These are phyloP conservation scores for Saccharomyces pastorianus DNA, from an alignment of 1,139 yeast species.

Conservation along the genomic window DNA sequence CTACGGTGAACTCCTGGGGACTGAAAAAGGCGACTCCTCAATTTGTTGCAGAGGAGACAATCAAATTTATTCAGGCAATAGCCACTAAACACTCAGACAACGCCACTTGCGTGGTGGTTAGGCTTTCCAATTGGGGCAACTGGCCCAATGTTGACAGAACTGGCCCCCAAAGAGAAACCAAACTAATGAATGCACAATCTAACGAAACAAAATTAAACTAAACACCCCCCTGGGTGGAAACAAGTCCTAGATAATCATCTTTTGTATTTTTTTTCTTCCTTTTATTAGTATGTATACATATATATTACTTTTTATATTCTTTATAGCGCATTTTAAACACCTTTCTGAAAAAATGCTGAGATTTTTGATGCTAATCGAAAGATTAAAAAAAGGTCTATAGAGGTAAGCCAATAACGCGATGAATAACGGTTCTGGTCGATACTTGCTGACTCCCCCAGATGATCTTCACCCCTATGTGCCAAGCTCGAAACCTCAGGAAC, in stretches of 20 bases:
- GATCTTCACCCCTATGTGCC: slow-evolving; percentile 27
- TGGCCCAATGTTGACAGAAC: slow-evolving; percentile 85
- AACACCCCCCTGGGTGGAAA: not conserved
- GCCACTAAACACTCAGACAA: slow-evolving; percentile 78
- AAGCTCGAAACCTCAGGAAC: slow-evolving; percentile 3
- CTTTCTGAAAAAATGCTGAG: not conserved
- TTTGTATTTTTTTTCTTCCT: not conserved
- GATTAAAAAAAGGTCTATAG: not conserved
- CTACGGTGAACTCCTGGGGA: slow-evolving; percentile 61
- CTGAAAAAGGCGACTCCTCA: slow-evolving; percentile 73
- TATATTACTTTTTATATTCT: not conserved
- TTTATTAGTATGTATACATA: not conserved
- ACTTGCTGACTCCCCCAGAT: slow-evolving; percentile 29
- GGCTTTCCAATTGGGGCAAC: slow-evolving; percentile 85
- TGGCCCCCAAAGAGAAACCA: slow-evolving; percentile 68
- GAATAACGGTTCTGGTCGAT: slow-evolving; percentile 6
- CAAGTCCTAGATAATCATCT: not conserved
- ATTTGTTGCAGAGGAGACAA: slow-evolving; percentile 74
- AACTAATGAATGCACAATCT: slow-evolving; percentile 37
- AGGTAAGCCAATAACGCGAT: not conserved
- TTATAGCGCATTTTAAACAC: not conserved
- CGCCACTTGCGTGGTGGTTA: slow-evolving; percentile 77
- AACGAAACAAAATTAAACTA: not conserved
- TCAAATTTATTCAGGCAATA: slow-evolving; percentile 72
- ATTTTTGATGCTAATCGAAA: not conserved